Evolutionary conservation across 495 filamentous ascomycete species (phyloP).

Genomic region (Penicillium parvum): DNA sequence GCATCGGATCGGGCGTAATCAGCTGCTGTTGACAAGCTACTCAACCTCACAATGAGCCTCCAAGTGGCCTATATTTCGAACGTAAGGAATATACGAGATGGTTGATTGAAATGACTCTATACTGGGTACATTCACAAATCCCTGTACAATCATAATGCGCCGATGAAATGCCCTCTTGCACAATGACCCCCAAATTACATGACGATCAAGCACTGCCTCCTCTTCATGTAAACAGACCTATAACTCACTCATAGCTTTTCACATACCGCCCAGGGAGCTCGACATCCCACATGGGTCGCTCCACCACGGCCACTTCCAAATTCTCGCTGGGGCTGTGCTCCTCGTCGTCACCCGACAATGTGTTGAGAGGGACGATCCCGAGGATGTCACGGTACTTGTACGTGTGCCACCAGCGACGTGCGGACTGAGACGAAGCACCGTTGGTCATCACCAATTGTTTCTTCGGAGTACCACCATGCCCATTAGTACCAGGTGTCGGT

Average conservation of each 20-base stretch:
- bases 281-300: constrained; percentile 80
- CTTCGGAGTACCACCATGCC: constrained; percentile 16
- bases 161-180: constrained; percentile 22
- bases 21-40: constrained; percentile 6
- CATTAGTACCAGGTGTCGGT: constrained; percentile 10
- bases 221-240: neutral
- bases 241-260: constrained; percentile 56
- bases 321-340: constrained; percentile 26
- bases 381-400: constrained; percentile 89
- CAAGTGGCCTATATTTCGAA: no score
- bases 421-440: constrained; percentile 18
- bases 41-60: no score
- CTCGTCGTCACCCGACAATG: constrained; percentile 16
- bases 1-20: constrained; percentile 12
- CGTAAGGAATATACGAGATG: neutral
- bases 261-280: constrained; percentile 72
- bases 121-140: constrained; percentile 5
- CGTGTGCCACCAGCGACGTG: constrained; percentile 64
- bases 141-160: constrained; percentile 26
- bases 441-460: constrained; percentile 26
- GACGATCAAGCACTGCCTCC: constrained; percentile 7
- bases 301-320: constrained; percentile 80
- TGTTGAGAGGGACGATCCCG: constrained; percentile 70
- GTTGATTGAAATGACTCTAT: constrained; percentile 5
- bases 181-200: constrained; percentile 15